Evolutionary conservation across 345 rosid genomes (phyloP).

Genomic region (Salix caprea): DNA sequence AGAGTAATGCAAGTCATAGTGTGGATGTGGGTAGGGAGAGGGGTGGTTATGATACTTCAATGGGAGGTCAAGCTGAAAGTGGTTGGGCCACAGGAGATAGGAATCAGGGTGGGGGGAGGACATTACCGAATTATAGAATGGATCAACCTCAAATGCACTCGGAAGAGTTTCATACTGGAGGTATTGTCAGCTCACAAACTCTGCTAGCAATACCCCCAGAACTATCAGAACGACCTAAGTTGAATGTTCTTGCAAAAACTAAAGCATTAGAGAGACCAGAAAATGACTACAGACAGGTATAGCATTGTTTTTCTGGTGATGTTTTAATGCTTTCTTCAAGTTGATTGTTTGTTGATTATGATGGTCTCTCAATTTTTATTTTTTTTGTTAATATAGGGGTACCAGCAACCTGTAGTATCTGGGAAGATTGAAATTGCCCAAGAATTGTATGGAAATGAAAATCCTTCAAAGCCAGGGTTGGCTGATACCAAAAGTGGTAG

Average conservation of each 20-base stretch:
- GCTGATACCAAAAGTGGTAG: conserved; percentile 1
- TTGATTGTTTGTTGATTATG: not conserved
- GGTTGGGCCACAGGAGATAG: conserved; percentile 9
- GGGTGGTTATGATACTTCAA: conserved; percentile 3
- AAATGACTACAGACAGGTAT: conserved; percentile 15
- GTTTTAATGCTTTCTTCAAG: not conserved
- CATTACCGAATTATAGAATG: not conserved
- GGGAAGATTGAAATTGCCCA: conserved; percentile 4
- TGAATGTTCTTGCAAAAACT: conserved; percentile 5
- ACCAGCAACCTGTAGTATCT: not conserved
- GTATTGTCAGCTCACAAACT: conserved; percentile 1
- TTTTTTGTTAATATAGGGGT: not conserved
- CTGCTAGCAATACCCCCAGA: not conserved
- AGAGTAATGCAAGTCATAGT: not conserved
- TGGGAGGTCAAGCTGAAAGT: conserved; percentile 13
- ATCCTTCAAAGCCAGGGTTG: conserved; percentile 9
- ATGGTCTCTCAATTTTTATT: not conserved
- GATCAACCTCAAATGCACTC: conserved; percentile 1
- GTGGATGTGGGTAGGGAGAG: conserved; percentile 9
- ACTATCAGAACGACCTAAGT: conserved; percentile 4
- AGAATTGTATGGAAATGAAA: not conserved
- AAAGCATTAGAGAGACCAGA: conserved; percentile 7
- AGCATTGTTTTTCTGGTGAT: not conserved
- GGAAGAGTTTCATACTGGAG: conserved; percentile 6
- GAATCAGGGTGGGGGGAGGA: conserved; percentile 1